Conservation (phyloP, 805 yeast species). For the Debaryomyces hansenii region DNA sequence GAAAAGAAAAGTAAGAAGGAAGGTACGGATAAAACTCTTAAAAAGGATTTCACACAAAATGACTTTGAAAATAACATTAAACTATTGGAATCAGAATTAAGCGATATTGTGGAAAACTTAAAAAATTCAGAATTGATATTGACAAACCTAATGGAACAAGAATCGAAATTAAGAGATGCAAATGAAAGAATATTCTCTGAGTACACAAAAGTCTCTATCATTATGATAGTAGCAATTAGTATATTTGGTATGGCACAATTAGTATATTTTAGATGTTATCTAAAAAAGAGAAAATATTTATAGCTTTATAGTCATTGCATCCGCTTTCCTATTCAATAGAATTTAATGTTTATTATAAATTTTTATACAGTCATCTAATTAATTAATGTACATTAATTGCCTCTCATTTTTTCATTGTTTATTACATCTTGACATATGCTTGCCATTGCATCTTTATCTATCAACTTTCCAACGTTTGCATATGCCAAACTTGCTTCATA, state of each 20-base stretch:
- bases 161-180: constrained; percentile 32
- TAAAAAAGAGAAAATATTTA: constrained; percentile 24
- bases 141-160: constrained; percentile 30
- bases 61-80: constrained; percentile 33
- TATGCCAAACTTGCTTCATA: constrained; percentile 89
- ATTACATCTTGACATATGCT: constrained; percentile 71
- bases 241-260: constrained; percentile 32
- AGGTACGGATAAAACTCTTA: constrained; percentile 1
- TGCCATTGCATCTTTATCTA: constrained; percentile 72
- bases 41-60: constrained; percentile 24
- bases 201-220: constrained; percentile 30
- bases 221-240: constrained; percentile 25
- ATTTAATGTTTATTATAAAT: background rate
- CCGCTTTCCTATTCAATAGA: background rate
- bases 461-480: constrained; percentile 64
- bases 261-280: constrained; percentile 28
- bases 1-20: constrained; percentile 1
- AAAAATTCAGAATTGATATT: constrained; percentile 27
- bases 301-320: constrained; percentile 1
- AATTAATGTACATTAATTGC: constrained; percentile 20
- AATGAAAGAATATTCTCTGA: constrained; percentile 38
- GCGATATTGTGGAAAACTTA: constrained; percentile 30
- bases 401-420: constrained; percentile 74
- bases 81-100: constrained; percentile 29
- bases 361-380: background rate